Conservation (phyloP, 192 early-diverging fungal genomes). For the Entomortierella beljakovae region DNA sequence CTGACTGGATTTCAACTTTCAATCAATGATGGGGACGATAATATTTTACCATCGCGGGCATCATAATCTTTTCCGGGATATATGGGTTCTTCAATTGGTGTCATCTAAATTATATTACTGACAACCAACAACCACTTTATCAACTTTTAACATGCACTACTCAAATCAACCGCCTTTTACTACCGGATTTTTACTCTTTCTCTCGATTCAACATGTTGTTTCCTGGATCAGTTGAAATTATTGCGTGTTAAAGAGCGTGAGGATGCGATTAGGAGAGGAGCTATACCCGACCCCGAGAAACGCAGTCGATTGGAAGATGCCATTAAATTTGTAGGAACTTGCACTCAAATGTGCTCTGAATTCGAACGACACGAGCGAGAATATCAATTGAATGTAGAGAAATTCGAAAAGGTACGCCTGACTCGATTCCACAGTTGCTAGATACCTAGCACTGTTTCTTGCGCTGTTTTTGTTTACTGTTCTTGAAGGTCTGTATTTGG, state of each 20-base stretch:
- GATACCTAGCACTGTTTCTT: too few relatives aligned
- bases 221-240: slow-evolving; percentile 66
- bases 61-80: neutral
- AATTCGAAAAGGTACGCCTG: slow-evolving; percentile 79
- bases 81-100: neutral
- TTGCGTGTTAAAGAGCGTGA: slow-evolving; percentile 70
- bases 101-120: neutral
- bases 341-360: slow-evolving; percentile 89
- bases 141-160: neutral
- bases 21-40: too few relatives aligned
- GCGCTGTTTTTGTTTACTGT: neutral
- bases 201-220: too few relatives aligned
- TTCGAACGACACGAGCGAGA: slow-evolving; percentile 90
- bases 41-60: neutral
- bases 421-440: too few relatives aligned
- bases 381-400: slow-evolving; percentile 75
- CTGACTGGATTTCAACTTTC: too few relatives aligned
- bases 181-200: neutral
- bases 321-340: slow-evolving; percentile 79
- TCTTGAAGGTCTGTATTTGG: too few relatives aligned
- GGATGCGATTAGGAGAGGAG: slow-evolving; percentile 69
- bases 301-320: slow-evolving; percentile 73
- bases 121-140: neutral
- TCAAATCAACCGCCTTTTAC: neutral
- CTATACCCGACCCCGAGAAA: slow-evolving; percentile 68